phyloP scores from a whole-genome alignment of 495 filamentous ascomycete genomes.

The Trichocladium uniseriatum region DNA sequence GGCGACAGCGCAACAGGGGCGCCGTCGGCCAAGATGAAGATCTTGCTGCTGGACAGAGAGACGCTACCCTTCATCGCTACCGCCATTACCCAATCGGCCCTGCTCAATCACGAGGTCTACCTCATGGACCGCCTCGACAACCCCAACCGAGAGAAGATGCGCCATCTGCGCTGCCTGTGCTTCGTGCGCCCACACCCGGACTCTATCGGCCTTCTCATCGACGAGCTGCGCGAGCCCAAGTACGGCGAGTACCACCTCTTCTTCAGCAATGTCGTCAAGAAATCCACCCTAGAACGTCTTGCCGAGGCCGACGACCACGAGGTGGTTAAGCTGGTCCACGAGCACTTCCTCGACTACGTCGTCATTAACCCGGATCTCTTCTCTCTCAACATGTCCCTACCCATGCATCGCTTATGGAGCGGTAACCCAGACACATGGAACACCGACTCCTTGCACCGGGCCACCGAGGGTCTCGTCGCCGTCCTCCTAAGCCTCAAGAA shows the following conservation, averaged over 20 bases:
- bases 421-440: constrained; percentile 83
- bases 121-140: constrained; percentile 96
- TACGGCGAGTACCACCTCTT: constrained; percentile 97
- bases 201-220: constrained; percentile 86
- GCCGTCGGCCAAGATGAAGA: constrained; percentile 94
- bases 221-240: constrained; percentile 91
- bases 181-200: constrained; percentile 87
- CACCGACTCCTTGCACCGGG: constrained; percentile 69
- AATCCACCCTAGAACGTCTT: constrained; percentile 87
- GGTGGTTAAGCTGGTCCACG: constrained; percentile 83
- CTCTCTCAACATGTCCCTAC: constrained; percentile 66
- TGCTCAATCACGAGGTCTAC: constrained; percentile 97
- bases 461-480: constrained; percentile 78
- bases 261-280: constrained; percentile 94
- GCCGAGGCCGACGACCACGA: constrained; percentile 98
- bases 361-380: constrained; percentile 93
- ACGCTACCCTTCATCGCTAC: constrained; percentile 91
- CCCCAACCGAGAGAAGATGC: constrained; percentile 87
- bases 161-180: constrained; percentile 86
- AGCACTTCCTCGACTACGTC: constrained; percentile 91
- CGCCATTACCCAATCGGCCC: constrained; percentile 86
- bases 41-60: constrained; percentile 86
- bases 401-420: constrained; percentile 69
- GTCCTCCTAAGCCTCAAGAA: constrained; percentile 83
- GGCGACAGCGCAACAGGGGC: constrained; percentile 63